Evolutionary conservation across 2,329 filamentous ascomycete genomes (phyloP).

Genomic region (Sclerotinia glacialis): DNA sequence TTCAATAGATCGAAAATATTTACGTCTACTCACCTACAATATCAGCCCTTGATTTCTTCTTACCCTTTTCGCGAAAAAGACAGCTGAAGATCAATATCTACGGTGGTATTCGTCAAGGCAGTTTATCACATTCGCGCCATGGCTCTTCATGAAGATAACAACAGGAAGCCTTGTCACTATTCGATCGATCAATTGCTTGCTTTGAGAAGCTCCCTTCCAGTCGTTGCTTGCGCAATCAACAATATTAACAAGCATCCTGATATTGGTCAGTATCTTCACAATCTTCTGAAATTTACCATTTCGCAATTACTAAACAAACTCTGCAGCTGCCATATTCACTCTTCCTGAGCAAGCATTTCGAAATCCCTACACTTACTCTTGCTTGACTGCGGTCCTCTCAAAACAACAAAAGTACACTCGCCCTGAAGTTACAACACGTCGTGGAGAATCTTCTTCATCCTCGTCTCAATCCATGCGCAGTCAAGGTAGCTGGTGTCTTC

Average conservation of each 20-base stretch:
- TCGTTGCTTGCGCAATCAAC: slow-evolving; percentile 29
- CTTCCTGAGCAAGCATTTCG: slow-evolving; percentile 33
- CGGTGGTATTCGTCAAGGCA: background rate
- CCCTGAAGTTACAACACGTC: slow-evolving; percentile 10
- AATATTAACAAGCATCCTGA: slow-evolving; percentile 35
- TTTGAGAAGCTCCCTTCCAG: slow-evolving; percentile 32
- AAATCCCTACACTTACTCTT: slow-evolving; percentile 30
- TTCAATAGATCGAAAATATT: background rate
- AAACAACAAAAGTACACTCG: slow-evolving; percentile 8
- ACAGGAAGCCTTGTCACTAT: slow-evolving; percentile 29
- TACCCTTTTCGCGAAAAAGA: background rate
- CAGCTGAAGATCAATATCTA: background rate
- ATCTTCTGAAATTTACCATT: background rate
- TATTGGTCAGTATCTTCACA: slow-evolving; percentile 30
- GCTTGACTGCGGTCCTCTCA: slow-evolving; percentile 17
- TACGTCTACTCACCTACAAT: background rate
- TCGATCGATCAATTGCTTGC: slow-evolving; percentile 32
- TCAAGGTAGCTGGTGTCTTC: slow-evolving; percentile 36
- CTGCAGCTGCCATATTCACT: slow-evolving; percentile 31
- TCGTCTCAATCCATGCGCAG: slow-evolving; percentile 22
- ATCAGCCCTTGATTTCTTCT: background rate
- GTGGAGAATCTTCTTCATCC: slow-evolving; percentile 24
- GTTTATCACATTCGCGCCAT: slow-evolving; percentile 1
- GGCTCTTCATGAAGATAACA: slow-evolving; percentile 13
- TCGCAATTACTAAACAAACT: slow-evolving; percentile 13